Base-by-base conservation (phyloP, 2,329 filamentous ascomycete species). In the Penicillium capsulatum region DNA sequence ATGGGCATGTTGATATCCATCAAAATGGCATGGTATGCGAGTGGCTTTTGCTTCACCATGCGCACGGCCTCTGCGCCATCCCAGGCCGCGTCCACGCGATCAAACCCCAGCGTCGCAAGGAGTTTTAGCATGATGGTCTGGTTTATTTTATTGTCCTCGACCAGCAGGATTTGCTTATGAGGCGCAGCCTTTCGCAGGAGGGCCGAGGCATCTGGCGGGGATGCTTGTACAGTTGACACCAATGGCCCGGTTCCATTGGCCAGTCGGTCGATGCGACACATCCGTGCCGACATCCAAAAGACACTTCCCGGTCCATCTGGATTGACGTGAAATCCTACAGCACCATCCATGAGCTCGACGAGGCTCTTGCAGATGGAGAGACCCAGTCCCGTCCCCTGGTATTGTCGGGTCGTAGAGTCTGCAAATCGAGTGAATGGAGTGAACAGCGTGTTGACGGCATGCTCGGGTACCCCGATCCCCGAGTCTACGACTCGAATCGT, bases 361-460 rank as follows among this genome's bases (percentile, higher is more conserved):
- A 80, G 54, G 37, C 70, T 75, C 51, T 77, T 79, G 46, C 74
- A 77, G 26, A 80, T 80, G 7, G 74, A 75, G 3, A 80, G 59
- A 2, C 76, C 76, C 2, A 80, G 60, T 0, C 76, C 76, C 4
- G 75, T 79, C 3, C 76, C 75, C 45, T 76, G 74, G 41, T 74
- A 77, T 34, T 66, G 66, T 47, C 75, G 74, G 2, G 69, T 72
- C n/a, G 69, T 67, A 2, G 71, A 73, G 38, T 73, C 72, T 44
- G 76, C 74, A 40, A 76, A 71, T 48, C 77, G 75, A 5, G 68
- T 74, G 42, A 79, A 79, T 0, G 76, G 76, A 3, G 70, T 73
- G 53, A 79, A 79, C 1, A 82, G 67, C 1, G 67, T 66, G 24
- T 66, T 61, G 4, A 67, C 57, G 1, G 70, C 68, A 13, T 64